phyloP scores from a whole-genome alignment of 2,329 filamentous ascomycete species.

The Colletotrichum sp. region DNA sequence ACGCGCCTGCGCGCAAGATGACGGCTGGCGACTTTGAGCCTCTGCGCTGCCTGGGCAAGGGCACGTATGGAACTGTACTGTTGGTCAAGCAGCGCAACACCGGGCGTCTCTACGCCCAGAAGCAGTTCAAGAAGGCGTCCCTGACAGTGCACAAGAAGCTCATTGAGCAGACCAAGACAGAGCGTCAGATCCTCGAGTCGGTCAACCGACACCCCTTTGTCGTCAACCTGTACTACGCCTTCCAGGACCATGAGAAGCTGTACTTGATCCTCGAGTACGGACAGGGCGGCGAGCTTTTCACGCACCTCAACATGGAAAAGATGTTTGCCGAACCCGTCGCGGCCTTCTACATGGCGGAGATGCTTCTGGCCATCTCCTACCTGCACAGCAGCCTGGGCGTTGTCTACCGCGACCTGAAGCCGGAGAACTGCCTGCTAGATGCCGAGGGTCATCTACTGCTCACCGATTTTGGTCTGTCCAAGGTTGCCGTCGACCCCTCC shows the following conservation, averaged over 20 bases:
- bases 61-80: constrained; percentile 92
- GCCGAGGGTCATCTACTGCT: constrained; percentile 89
- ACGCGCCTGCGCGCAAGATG: constrained; percentile 78
- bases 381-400: constrained; percentile 92
- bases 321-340: constrained; percentile 93
- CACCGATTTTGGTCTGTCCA: constrained; percentile 96
- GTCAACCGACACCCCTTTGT: constrained; percentile 97
- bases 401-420: constrained; percentile 96
- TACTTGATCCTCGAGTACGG: constrained; percentile 98
- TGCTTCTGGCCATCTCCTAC: constrained; percentile 92
- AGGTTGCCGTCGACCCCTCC: constrained; percentile 76
- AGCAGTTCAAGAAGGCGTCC: constrained; percentile 97
- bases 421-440: constrained; percentile 95
- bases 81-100: constrained; percentile 90
- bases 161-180: constrained; percentile 96
- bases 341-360: constrained; percentile 98
- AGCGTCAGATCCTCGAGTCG: constrained; percentile 91
- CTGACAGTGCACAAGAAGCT: constrained; percentile 94
- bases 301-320: constrained; percentile 89
- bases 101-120: constrained; percentile 92
- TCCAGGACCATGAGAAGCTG: constrained; percentile 96
- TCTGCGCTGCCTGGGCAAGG: constrained; percentile 91
- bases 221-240: constrained; percentile 97
- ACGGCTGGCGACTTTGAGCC: constrained; percentile 88
- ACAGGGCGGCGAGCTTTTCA: constrained; percentile 94